Evolutionary conservation across 2,329 filamentous ascomycete genomes (phyloP).

Genomic region (Cercospora sp.): DNA sequence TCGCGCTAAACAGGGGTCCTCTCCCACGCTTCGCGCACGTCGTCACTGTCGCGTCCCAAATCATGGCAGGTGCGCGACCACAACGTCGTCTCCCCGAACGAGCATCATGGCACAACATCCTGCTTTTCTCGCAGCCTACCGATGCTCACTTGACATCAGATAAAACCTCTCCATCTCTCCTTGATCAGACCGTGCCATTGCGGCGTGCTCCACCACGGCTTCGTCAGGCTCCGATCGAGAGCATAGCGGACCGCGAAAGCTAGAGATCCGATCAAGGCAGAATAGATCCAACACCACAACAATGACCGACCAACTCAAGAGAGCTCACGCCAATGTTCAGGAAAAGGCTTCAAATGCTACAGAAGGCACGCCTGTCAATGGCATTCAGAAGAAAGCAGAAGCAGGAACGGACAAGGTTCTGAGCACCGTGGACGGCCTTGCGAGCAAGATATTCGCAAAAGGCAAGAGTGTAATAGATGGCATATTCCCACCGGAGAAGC

Average conservation of each 20-base stretch:
- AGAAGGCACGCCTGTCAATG: conserved; percentile 24
- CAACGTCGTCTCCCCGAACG: conserved; percentile 4
- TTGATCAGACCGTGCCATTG: neutral
- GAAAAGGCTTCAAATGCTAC: conserved; percentile 26
- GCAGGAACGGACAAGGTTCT: conserved; percentile 33
- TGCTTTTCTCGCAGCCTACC: neutral
- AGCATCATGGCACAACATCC: conserved; percentile 4
- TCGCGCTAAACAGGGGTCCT: conserved; percentile 1
- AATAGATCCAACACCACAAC: conserved; percentile 21
- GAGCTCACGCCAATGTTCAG: conserved; percentile 20
- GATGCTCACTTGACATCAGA: neutral
- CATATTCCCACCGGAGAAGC: conserved; percentile 60
- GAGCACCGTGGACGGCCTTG: conserved; percentile 33
- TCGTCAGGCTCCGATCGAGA: conserved; percentile 19
- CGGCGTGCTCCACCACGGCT: conserved; percentile 23
- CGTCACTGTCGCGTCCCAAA: conserved; percentile 13
- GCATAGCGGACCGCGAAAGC: conserved; percentile 31
- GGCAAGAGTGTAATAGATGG: conserved; percentile 48
- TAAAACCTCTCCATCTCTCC: neutral
- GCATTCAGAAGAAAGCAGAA: conserved; percentile 32
- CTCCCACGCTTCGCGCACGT: neutral
- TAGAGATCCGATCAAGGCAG: conserved; percentile 28
- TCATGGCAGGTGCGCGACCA: conserved; percentile 12
- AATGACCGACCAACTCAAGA: conserved; percentile 33
- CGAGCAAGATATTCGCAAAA: conserved; percentile 31